A percentile compares a stretch with the other conserved stretches of the same genome.
Conservation (phyloP, 169 alveolate species). For the Plasmodium billcollinsi region DNA sequence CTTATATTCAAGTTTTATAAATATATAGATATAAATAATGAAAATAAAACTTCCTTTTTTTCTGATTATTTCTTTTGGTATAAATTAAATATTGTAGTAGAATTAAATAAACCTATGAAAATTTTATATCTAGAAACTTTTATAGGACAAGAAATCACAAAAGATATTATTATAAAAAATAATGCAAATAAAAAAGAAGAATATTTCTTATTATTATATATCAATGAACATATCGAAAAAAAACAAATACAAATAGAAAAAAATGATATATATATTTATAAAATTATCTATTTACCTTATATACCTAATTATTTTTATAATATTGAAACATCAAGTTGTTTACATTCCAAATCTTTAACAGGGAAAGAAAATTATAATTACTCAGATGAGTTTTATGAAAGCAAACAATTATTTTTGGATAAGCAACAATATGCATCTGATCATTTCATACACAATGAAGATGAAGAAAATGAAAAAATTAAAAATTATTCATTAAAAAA, state of each 20-base stretch:
- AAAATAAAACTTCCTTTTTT: neutral
- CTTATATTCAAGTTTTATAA: constrained; percentile 37
- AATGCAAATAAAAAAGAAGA: constrained; percentile 38
- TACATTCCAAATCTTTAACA: neutral
- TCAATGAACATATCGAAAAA: constrained; percentile 68
- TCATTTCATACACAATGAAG: neutral
- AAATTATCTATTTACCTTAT: constrained; percentile 31
- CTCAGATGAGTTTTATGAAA: neutral
- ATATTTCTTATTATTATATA: constrained; percentile 45
- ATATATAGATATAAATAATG: neutral
- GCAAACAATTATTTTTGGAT: neutral
- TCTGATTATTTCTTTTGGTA: constrained; percentile 60
- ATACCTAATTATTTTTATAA: constrained; percentile 54
- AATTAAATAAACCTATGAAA: constrained; percentile 51
- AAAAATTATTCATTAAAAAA: too few relatives aligned
- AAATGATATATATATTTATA: constrained; percentile 42
- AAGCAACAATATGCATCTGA: neutral
- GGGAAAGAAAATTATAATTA: neutral
- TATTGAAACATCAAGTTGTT: neutral
- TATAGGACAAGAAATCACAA: constrained; percentile 45
- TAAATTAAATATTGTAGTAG: constrained; percentile 23
- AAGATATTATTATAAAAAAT: constrained; percentile 68
- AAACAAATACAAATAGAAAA: constrained; percentile 31
- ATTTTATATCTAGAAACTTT: constrained; percentile 36
- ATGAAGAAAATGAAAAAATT: neutral